Evolutionary conservation across 2,329 filamentous ascomycete genomes (phyloP).

Genomic region (Niveomyces coronatus): DNA sequence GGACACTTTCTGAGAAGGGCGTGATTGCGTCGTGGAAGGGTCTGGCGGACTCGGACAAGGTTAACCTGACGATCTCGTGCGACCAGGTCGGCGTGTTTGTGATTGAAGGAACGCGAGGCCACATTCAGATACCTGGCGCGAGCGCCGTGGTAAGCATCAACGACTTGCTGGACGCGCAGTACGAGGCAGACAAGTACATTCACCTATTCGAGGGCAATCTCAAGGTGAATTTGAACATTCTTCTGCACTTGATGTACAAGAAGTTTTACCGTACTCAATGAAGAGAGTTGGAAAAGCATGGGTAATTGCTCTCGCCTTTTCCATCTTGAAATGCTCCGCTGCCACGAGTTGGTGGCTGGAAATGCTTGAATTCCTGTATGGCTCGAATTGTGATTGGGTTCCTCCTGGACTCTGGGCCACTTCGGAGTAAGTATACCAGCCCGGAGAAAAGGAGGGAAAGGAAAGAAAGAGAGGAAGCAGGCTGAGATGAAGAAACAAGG

Average conservation of each 20-base stretch:
- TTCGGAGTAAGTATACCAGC: no score
- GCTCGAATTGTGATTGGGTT: no score
- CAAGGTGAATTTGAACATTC: constrained; percentile 88
- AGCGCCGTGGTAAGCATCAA: constrained; percentile 84
- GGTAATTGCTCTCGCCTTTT: background rate
- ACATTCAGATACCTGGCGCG: constrained; percentile 92
- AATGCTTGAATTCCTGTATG: no score
- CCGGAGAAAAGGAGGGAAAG: background rate
- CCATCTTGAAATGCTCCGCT: background rate
- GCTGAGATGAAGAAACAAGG: no score
- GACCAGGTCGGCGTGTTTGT: constrained; percentile 92
- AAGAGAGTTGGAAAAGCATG: constrained; percentile 10
- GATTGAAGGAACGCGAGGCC: constrained; percentile 80
- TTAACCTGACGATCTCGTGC: constrained; percentile 88
- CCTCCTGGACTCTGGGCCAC: no score
- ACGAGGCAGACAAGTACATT: constrained; percentile 94
- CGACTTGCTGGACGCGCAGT: constrained; percentile 90
- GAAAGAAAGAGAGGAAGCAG: background rate
- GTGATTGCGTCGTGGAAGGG: constrained; percentile 89
- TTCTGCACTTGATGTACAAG: constrained; percentile 95
- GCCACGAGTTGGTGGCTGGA: no score
- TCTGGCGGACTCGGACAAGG: constrained; percentile 76
- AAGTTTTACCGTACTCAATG: constrained; percentile 83
- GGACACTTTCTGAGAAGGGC: constrained; percentile 82
- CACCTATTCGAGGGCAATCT: constrained; percentile 80